phyloP scores from a whole-genome alignment of 352 stramenopile species.

The Pythium plurisporium region DNA sequence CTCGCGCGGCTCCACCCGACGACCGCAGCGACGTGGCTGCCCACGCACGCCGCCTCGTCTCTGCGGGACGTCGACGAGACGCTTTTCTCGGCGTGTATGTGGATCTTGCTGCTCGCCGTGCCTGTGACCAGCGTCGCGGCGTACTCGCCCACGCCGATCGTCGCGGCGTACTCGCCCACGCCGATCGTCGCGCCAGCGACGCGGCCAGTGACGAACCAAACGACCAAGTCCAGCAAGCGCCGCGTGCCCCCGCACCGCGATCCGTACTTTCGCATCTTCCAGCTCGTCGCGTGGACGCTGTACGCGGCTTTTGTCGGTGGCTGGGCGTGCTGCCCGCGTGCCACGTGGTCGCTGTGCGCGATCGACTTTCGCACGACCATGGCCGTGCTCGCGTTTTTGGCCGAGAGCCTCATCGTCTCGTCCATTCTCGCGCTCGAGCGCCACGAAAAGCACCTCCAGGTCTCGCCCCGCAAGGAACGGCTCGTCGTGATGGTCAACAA shows the following conservation, averaged over 20 bases:
- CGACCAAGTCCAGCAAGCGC: slow-evolving; percentile 6
- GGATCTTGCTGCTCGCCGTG: slow-evolving; percentile 39
- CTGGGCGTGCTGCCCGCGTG: slow-evolving; percentile 33
- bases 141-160: slow-evolving; percentile 55
- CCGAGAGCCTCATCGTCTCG: slow-evolving; percentile 73
- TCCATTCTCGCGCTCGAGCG: slow-evolving; percentile 63
- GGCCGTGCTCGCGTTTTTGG: slow-evolving; percentile 61
- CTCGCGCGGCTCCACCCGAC: slow-evolving; percentile 36
- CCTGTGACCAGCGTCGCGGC: slow-evolving; percentile 55
- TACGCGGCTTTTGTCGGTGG: slow-evolving; percentile 51
- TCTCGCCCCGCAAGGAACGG: slow-evolving; percentile 32
- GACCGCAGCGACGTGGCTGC: slow-evolving; percentile 17
- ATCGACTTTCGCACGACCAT: slow-evolving; percentile 47
- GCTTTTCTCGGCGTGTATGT: slow-evolving; percentile 34
- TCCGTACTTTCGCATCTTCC: slow-evolving; percentile 65
- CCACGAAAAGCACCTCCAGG: slow-evolving; percentile 30
- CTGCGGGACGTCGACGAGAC: slow-evolving; percentile 29
- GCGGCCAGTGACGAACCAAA: background rate
- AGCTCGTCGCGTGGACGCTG: slow-evolving; percentile 52
- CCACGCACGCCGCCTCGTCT: slow-evolving; percentile 22
- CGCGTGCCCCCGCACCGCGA: slow-evolving; percentile 30
- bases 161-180: slow-evolving; percentile 20
- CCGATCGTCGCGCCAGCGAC: slow-evolving; percentile 25
- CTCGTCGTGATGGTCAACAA: slow-evolving; percentile 78
- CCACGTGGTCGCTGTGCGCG: slow-evolving; percentile 33